phyloP scores from a whole-genome alignment of 176 grass and related monocot genomes.

The Bonia amplexicaulis region DNA sequence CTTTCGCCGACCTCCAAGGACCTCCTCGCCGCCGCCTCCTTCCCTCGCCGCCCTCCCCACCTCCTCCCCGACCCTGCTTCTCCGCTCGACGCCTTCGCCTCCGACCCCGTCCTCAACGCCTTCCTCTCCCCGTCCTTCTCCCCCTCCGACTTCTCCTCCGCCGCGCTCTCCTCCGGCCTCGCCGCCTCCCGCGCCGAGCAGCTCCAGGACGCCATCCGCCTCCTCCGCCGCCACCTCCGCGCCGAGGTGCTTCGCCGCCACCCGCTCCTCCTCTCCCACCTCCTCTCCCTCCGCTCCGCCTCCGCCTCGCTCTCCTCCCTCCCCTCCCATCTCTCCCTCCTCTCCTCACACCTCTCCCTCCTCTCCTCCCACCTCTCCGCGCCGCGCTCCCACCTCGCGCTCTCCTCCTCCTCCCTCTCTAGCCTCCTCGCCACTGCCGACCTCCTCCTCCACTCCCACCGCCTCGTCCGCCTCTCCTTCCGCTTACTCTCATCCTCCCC shows the following conservation, averaged over 20 bases:
- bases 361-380: slow-evolving; percentile 76
- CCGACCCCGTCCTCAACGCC: no score
- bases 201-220: no score
- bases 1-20: slow-evolving; percentile 54
- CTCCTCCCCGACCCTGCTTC: slow-evolving; percentile 26
- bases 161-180: no score
- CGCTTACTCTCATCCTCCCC: slow-evolving; percentile 64
- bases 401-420: slow-evolving; percentile 76
- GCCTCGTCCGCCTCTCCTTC: slow-evolving; percentile 70
- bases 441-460: slow-evolving; percentile 75
- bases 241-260: slow-evolving; percentile 87
- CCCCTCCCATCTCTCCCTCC: slow-evolving; percentile 31
- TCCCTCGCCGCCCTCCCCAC: no score
- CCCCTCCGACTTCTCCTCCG: no score
- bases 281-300: slow-evolving; percentile 86
- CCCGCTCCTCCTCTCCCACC: slow-evolving; percentile 75
- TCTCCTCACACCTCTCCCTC: slow-evolving; percentile 70
- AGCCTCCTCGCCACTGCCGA: slow-evolving; percentile 82
- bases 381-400: slow-evolving; percentile 57
- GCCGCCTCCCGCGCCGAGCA: no score
- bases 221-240: slow-evolving; percentile 55
- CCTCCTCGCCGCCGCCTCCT: neutral
- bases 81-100: no score
- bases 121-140: no score
- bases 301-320: slow-evolving; percentile 55